Base-by-base conservation (phyloP, 768 basidiomycete species). In the Suillus subalutaceus region DNA sequence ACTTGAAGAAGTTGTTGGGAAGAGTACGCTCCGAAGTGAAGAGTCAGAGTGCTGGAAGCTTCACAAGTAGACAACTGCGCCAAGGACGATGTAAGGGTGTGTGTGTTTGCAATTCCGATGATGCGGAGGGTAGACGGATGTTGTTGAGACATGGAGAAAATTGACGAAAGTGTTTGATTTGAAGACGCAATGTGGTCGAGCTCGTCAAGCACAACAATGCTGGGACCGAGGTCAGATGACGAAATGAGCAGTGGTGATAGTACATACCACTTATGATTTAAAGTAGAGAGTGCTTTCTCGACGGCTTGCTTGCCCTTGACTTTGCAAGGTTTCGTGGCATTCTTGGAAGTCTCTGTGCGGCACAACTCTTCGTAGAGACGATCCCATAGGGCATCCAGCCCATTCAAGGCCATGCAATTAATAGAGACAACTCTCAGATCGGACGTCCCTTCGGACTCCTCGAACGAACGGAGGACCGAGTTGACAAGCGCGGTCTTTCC, bases 401-500 rank as follows among this genome's bases (percentile, higher is more conserved):
- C 83, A 50, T 83, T 84, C 53, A 94, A 78, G 2, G 90, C 87
- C 90, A 94, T 92, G 75, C 94, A 96, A 72, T 95, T 96, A 69
- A 94, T 78, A 62, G 83, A 80, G 52, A 89, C 74, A 15, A 89
- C 78, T 68, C 81, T 83, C 53, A 86, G 74, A n/a, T 82, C 74
- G 6, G 71, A 63, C 52, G 70, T 69, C 38, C 81, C 79, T 9
- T 79, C 70, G 32, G 80, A 76, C 35, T 84, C 68, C 9, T 79
- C 76, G n/a, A 75, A 65, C 2, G 67, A 65, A 23, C 75, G 76
- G 26, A 96, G 75, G 37, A 93, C 79, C 6, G 88, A 81, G 71
- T 90, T 89, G 35, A 95, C 86, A 4, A 97, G 80, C 0, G 93
- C 94, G 2, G 93, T 96, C 80, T 97, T 96, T 23, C 94, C 94